These are phyloP conservation scores for Solanum lycopersicoides DNA, from an alignment of 257 asterid species.

Conservation along the genomic window DNA sequence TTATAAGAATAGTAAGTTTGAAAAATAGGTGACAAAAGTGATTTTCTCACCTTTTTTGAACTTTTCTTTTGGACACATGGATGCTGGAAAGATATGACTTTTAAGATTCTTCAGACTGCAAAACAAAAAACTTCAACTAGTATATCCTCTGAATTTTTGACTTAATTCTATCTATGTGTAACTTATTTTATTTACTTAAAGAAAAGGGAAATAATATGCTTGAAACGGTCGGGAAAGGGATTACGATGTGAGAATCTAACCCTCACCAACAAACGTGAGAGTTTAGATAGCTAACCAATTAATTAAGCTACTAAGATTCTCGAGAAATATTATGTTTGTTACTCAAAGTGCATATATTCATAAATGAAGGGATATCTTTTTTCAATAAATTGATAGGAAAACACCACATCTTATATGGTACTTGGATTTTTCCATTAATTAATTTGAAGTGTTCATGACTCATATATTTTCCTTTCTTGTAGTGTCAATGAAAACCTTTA, in stretches of 20 bases:
- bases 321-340: not conserved
- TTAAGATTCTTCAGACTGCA: conserved; percentile 1
- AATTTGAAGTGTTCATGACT: not conserved
- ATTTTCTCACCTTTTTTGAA: not conserved
- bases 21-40: not conserved
- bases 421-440: not conserved
- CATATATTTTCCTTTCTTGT: not conserved
- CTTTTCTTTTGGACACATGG: conserved; percentile 5
- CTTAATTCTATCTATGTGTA: not conserved
- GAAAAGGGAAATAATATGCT: not conserved
- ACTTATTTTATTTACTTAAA: not conserved
- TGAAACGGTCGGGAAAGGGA: not conserved
- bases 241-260: too few relatives aligned
- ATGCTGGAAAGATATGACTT: conserved; percentile 4
- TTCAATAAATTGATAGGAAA: not conserved
- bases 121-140: not conserved
- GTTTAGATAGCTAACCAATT: not conserved
- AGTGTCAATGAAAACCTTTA: not conserved
- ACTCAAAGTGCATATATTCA: not conserved
- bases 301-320: not conserved
- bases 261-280: too few relatives aligned
- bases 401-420: not conserved
- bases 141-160: not conserved
- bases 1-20: not conserved
- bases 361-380: not conserved